phyloP scores from a whole-genome alignment of 495 filamentous ascomycete species.

The Penicillium bialowiezense region DNA sequence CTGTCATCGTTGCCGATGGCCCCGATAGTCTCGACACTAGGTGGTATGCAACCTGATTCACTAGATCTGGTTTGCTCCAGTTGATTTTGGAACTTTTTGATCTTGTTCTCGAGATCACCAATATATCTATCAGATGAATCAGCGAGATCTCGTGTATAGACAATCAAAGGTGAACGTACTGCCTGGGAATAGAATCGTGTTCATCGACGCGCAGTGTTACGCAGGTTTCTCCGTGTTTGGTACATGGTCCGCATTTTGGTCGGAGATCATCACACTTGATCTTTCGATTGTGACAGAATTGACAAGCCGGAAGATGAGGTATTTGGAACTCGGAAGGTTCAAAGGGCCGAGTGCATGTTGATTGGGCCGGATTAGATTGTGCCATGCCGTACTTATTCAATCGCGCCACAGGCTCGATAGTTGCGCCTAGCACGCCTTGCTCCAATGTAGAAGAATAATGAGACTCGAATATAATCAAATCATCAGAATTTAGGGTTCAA shows the following conservation, averaged over 20 bases:
- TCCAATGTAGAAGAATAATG: too few species aligned
- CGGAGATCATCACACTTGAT: conserved; percentile 28
- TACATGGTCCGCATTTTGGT: conserved; percentile 23
- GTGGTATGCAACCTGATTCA: too few species aligned
- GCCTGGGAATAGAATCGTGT: conserved; percentile 13
- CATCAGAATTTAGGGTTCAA: too few species aligned
- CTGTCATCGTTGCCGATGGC: too few species aligned
- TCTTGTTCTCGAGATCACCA: conserved; percentile 20
- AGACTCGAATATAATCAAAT: too few species aligned
- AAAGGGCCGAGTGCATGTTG: neutral
- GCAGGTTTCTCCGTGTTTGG: conserved; percentile 19
- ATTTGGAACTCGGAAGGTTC: neutral
- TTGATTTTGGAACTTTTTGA: conserved; percentile 9
- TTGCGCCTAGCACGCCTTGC: too few species aligned
- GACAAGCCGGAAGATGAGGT: conserved; percentile 26
- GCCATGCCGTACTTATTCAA: too few species aligned
- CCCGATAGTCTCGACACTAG: too few species aligned
- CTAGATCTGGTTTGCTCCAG: neutral
- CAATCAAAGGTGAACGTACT: conserved; percentile 8
- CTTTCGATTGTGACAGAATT: conserved; percentile 26
- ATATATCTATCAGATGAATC: conserved; percentile 3
- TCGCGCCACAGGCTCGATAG: too few species aligned
- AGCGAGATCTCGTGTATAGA: conserved; percentile 1
- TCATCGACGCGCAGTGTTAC: conserved; percentile 20
- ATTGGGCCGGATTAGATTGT: neutral